These are phyloP conservation scores for Adansonia digitata DNA, from an alignment of 345 rosid genomes.

Conservation along the genomic window DNA sequence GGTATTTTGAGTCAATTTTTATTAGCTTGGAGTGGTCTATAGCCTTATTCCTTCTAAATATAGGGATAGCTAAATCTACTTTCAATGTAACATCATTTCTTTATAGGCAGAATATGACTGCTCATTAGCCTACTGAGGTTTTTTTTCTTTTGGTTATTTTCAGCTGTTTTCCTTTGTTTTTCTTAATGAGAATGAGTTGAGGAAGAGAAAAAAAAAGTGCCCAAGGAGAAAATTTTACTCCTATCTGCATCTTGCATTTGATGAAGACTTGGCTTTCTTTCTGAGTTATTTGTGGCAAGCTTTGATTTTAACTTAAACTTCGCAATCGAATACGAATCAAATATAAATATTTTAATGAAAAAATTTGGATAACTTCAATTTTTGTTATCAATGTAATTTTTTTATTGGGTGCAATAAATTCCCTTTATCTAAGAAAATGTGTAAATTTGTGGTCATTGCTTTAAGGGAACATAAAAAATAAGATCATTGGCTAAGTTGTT, in stretches of 20 bases:
- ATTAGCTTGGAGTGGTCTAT: neutral
- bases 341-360: no score
- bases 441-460: no score
- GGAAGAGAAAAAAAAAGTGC: neutral
- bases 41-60: neutral
- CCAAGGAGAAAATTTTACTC: neutral
- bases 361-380: no score
- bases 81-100: neutral
- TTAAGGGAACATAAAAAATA: no score
- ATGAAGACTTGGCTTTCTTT: neutral
- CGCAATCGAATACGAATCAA: no score
- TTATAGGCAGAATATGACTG: neutral
- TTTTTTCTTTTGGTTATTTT: neutral
- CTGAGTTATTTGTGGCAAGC: no score
- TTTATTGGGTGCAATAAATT: no score
- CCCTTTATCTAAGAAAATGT: no score
- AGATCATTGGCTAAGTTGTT: no score
- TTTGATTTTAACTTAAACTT: no score
- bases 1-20: neutral
- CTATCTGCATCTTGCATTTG: slow-evolving; percentile 3
- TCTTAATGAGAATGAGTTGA: neutral
- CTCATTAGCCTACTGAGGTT: neutral
- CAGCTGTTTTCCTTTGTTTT: neutral
- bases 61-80: neutral
- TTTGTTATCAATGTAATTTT: no score